Percentiles rank a stretch among this genome's conserved stretches.
These are phyloP conservation scores for Acorus gramineus DNA, from an alignment of 106 monocot species.

Conservation along the genomic window DNA sequence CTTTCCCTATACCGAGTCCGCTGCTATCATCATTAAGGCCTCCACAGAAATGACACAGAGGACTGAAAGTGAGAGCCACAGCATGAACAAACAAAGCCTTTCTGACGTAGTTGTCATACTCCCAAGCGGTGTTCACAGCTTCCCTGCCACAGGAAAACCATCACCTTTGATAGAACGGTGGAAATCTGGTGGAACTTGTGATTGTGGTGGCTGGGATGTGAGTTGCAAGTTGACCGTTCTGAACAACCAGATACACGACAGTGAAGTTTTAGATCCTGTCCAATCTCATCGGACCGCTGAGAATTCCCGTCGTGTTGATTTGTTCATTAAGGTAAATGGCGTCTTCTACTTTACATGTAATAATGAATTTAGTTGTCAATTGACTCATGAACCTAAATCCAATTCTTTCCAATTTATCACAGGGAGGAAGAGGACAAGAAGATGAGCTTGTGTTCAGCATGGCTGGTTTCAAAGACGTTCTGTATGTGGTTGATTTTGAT, in stretches of 20 bases:
- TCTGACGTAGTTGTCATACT: slow-evolving; percentile 41
- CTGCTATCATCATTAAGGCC: slow-evolving; percentile 39
- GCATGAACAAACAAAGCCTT: background rate
- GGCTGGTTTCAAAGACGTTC: slow-evolving; percentile 53
- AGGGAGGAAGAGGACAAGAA: slow-evolving; percentile 32
- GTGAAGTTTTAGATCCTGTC: background rate
- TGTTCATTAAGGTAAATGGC: slow-evolving; percentile 50
- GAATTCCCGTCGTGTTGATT: slow-evolving; percentile 21
- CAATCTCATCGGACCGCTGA: too few species aligned
- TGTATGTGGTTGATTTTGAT: slow-evolving; percentile 61
- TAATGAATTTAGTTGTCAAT: too few species aligned
- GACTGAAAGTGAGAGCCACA: background rate
- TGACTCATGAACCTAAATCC: too few species aligned
- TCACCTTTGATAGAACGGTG: slow-evolving; percentile 70
- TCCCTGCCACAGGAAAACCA: slow-evolving; percentile 34
- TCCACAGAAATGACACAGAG: slow-evolving; percentile 6
- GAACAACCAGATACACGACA: slow-evolving; percentile 17
- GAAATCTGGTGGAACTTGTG: slow-evolving; percentile 76
- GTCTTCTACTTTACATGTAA: background rate
- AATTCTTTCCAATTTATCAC: background rate
- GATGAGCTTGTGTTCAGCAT: slow-evolving; percentile 48
- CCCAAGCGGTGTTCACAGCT: slow-evolving; percentile 58
- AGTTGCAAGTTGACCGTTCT: slow-evolving; percentile 63
- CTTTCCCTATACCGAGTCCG: slow-evolving; percentile 29
- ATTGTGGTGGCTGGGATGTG: slow-evolving; percentile 97